Evolutionary conservation across 495 filamentous ascomycete genomes (phyloP), one percentile per base, ranked within the genome.

Genomic region (Penicillium soppii): DNA sequence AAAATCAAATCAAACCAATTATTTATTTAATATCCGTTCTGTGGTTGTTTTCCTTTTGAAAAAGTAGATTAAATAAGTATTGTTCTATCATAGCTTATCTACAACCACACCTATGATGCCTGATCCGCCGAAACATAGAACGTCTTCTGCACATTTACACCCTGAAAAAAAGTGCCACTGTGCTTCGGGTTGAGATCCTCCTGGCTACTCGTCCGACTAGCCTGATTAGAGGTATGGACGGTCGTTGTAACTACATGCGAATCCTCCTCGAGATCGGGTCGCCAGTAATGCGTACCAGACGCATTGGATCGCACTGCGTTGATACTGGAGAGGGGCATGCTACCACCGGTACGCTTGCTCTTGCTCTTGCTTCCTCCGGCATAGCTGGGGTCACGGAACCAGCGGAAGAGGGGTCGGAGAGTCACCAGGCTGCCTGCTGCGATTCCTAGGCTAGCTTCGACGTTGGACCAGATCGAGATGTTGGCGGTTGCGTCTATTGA

Each of bases 351-450:
- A 16, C 51, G 57, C 46, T 62, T 69, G 47, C 57, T 68, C 17
- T 41, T 49, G 47, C 47, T 49, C 16, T 17, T 49, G 47, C 53
- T 61, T 12, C 60, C 57, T 8, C 56, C 53, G 9, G 15, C 53
- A n/a, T 59, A 71, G 43, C 58, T 66, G 43, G 65, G 50, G 32
- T 70, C 71, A 12, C 65, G 60, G 41, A 74, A 70, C 69, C 69
- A 74, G 47, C 71, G 69, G 56, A 82, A 73, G 0, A 79, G 59
- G 5, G 75, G 74, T 13, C 71, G 71, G n/a, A 77, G 69, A 7
- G 72, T 75, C 6, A 73, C 71, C 3, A 79, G 69, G 37, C 71
- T 74, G 26, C 71, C 76, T 26, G 72, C 71, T 19, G 70, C 65
- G 38, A 79, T 76, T 20, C 73, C 76, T 1, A 78, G 61, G n/a